Percentiles rank a stretch among this genome's conserved stretches.
phyloP scores from a whole-genome alignment of 2,329 filamentous ascomycete species.

The Gaeumannomyces tritici region DNA sequence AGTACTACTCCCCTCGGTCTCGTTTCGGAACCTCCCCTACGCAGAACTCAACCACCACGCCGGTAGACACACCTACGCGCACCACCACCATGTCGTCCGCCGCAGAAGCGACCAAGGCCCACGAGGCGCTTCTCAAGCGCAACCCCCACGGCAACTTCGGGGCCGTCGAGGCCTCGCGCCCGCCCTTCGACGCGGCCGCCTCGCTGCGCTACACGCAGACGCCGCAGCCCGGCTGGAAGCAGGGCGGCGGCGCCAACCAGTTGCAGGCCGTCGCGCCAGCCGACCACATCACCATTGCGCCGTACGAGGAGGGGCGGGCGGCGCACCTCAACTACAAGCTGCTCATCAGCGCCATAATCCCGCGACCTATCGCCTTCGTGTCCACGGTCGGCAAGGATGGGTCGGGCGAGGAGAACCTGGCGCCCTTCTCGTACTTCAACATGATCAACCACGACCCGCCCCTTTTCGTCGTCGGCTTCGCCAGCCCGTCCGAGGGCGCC shows the following conservation, averaged over 20 bases:
- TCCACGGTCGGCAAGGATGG: conserved; percentile 52
- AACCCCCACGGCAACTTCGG: conserved; percentile 72
- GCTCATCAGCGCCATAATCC: conserved; percentile 72
- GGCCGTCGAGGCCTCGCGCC: conserved; percentile 55
- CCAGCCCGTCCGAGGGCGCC: conserved; percentile 23
- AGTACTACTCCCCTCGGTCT: background rate
- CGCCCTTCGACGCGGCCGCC: conserved; percentile 41
- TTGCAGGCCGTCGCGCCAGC: conserved; percentile 15
- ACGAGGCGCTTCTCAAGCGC: conserved; percentile 33
- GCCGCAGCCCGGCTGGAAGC: conserved; percentile 53
- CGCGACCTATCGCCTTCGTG: conserved; percentile 66
- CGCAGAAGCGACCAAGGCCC: background rate
- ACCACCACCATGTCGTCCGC: conserved; percentile 1
- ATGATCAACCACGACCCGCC: conserved; percentile 80
- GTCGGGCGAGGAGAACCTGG: conserved; percentile 53
- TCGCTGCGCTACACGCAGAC: conserved; percentile 52
- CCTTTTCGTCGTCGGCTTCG: conserved; percentile 57
- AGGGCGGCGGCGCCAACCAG: conserved; percentile 56
- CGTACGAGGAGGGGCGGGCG: conserved; percentile 60
- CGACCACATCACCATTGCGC: conserved; percentile 69
- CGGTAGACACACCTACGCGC: background rate
- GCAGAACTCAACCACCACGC: background rate
- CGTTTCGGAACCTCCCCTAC: background rate
- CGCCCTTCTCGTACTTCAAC: conserved; percentile 82
- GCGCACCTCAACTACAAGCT: conserved; percentile 80